These are phyloP conservation scores for Quercus ilex DNA, from an alignment of 306 rosid genomes.

Conservation along the genomic window DNA sequence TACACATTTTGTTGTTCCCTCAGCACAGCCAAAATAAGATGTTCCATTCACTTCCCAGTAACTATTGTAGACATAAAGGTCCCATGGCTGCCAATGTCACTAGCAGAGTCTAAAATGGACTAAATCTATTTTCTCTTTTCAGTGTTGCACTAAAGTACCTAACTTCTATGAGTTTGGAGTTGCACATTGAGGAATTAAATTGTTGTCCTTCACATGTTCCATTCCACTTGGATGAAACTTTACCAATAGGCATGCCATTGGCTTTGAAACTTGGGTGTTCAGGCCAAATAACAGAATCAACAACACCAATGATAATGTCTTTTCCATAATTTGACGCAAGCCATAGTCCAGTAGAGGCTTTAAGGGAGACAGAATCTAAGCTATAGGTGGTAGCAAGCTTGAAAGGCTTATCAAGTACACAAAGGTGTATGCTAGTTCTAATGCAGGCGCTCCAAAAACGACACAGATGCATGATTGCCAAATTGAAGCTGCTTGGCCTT, in stretches of 20 bases:
- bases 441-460: no score
- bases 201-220: neutral
- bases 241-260: neutral
- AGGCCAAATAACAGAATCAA: neutral
- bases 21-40: constrained; percentile 24
- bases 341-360: constrained; percentile 1
- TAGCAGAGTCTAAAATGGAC: constrained; percentile 32
- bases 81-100: constrained; percentile 34
- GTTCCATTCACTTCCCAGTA: constrained; percentile 19
- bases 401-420: neutral
- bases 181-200: neutral
- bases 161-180: neutral
- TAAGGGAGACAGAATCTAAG: constrained; percentile 6
- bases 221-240: neutral
- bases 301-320: neutral
- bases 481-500: no score
- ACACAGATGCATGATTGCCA: no score
- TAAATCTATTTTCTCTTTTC: neutral
- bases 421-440: no score
- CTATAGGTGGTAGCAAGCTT: neutral
- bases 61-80: constrained; percentile 28
- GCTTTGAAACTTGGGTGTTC: neutral
- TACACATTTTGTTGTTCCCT: constrained; percentile 26
- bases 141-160: neutral
- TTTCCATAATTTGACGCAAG: neutral